Evolutionary conservation across 768 basidiomycete species (phyloP), one percentile per base, ranked within the genome.

Genomic region (Lyophyllum atratum): DNA sequence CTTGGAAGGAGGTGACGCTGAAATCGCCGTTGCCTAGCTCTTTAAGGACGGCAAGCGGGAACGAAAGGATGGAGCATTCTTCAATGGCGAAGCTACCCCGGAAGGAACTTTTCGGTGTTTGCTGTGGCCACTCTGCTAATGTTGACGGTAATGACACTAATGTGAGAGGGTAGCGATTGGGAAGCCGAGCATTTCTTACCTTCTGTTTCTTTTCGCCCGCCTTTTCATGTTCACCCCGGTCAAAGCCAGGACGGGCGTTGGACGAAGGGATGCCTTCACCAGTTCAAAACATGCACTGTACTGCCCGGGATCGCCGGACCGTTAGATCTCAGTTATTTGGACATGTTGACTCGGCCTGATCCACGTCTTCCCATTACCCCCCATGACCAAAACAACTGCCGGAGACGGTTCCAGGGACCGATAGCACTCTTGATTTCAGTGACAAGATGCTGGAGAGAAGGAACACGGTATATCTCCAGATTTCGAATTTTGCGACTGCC

Each of bases 1-100:
- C 66, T 34, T 75, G 72, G 40, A 74, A 75, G 19, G 64, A 55
- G 11, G 45, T 55, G 14, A 66, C 56, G 12, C 55, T 28, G 43
- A 46, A 54, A 34, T 57, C 54, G 15, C 56, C 59, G 33, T 55
- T 55, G 15, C 61, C 64, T 17, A 64, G 46, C 33, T 64, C 63
- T 39, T 67, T 54, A 17, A 70, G 59, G 22, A 70, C 39, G 9
- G 59, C 54, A 21, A 59, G 56, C 34, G 54, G 53, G 3, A 59
- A 29, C 2, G 49, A 39, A 28, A 45, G 43, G 9, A 52, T 33
- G 17, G 5, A 14, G 47, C 39, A 22, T 24, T 22, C 51, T 6
- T 58, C 24, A 8, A 21, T 26, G 39, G 47, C n/a, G 34, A 19
- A 29, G 54, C 37, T 14, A 9, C 25, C 10, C 54, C 52, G 7